These are phyloP conservation scores for Podaxis mareebaensis DNA, from an alignment of 768 basidiomycete genomes.

Conservation along the genomic window DNA sequence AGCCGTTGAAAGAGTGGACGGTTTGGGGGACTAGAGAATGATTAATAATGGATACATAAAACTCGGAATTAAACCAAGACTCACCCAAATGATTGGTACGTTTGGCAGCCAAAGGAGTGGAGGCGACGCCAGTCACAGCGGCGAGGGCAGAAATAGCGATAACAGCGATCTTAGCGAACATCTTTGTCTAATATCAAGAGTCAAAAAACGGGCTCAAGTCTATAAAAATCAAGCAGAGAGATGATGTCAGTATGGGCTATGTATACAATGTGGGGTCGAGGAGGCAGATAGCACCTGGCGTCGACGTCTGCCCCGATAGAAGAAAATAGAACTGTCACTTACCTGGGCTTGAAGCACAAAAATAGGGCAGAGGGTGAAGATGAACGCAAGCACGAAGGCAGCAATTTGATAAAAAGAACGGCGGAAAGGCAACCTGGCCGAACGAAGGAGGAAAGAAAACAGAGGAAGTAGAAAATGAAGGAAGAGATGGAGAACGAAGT, in stretches of 20 bases:
- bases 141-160: constrained; percentile 31
- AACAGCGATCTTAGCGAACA: constrained; percentile 41
- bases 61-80: constrained; percentile 5
- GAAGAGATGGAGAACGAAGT: constrained; percentile 17
- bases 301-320: background rate
- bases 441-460: constrained; percentile 27
- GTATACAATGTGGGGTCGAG: background rate
- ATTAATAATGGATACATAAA: background rate
- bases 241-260: constrained; percentile 13
- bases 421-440: constrained; percentile 42
- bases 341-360: constrained; percentile 29
- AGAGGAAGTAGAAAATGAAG: constrained; percentile 7
- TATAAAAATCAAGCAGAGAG: background rate
- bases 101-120: constrained; percentile 30
- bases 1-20: constrained; percentile 34
- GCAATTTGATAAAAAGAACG: constrained; percentile 29
- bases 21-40: constrained; percentile 2
- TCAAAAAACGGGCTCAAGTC: background rate
- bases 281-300: background rate
- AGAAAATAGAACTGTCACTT: constrained; percentile 12
- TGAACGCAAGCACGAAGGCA: constrained; percentile 15
- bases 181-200: constrained; percentile 24
- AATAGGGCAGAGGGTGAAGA: constrained; percentile 27
- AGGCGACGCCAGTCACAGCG: constrained; percentile 28
- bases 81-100: constrained; percentile 29